phyloP scores from a whole-genome alignment of 139 green algal species.

The Spirogloea muscicola region DNA sequence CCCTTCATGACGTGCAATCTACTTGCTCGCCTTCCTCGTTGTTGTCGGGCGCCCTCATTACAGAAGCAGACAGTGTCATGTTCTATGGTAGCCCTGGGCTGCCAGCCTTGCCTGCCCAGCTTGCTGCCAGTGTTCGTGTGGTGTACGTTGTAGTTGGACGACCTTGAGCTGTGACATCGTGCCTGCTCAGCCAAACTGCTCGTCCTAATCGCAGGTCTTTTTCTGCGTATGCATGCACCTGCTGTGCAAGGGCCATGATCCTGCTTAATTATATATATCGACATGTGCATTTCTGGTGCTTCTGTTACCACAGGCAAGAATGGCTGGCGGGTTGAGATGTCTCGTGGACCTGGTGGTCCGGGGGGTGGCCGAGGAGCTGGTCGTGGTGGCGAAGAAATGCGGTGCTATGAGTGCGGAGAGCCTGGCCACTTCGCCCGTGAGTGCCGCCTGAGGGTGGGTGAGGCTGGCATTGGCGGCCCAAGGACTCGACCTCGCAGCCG shows the following conservation, averaged over 20 bases:
- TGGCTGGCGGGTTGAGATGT: conserved; percentile 48
- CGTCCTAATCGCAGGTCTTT: too few species aligned
- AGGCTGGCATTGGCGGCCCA: conserved; percentile 5
- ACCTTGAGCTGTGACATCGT: too few species aligned
- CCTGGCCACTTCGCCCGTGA: conserved; percentile 46
- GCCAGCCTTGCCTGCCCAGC: background rate
- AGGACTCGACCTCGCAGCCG: conserved; percentile 11
- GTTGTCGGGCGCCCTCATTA: background rate
- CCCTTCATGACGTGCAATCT: background rate
- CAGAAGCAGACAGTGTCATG: background rate
- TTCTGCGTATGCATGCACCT: too few species aligned
- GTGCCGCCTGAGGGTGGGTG: conserved; percentile 36
- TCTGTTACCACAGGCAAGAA: conserved; percentile 49
- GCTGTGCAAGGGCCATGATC: too few species aligned
- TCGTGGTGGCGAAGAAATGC: conserved; percentile 35
- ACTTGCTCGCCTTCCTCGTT: background rate
- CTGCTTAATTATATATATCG: background rate
- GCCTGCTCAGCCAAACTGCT: too few species aligned
- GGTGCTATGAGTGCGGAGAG: conserved; percentile 49
- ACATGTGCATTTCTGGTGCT: too few species aligned
- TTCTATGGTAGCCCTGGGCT: background rate
- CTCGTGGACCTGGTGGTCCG: conserved; percentile 14
- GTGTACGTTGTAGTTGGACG: too few species aligned
- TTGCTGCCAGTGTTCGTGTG: background rate
- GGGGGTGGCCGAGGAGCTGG: conserved; percentile 9